These are phyloP conservation scores for Penicillium frequentans DNA, from an alignment of 2,329 filamentous ascomycete species.

Conservation along the genomic window DNA sequence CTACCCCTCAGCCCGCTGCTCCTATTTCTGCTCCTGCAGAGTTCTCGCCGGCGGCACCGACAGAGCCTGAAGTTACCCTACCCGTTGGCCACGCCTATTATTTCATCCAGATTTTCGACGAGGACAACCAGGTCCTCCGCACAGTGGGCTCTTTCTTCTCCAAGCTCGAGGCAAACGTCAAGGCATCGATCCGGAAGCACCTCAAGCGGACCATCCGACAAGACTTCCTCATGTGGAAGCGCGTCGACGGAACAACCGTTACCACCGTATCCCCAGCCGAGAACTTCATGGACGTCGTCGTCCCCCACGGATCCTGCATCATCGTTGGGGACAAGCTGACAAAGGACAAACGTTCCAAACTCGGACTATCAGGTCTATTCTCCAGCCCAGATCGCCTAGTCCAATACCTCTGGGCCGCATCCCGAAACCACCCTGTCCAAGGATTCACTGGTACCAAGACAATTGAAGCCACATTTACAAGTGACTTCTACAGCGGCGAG, in stretches of 20 bases:
- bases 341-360: conserved; percentile 35
- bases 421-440: conserved; percentile 47
- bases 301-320: conserved; percentile 42
- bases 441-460: conserved; percentile 50
- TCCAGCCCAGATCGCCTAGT: conserved; percentile 40
- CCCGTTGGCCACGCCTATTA: conserved; percentile 45
- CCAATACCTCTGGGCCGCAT: conserved; percentile 46
- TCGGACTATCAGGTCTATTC: conserved; percentile 37
- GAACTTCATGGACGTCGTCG: conserved; percentile 32
- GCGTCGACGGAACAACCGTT: conserved; percentile 39
- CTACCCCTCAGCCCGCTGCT: background rate
- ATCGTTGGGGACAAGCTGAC: conserved; percentile 43
- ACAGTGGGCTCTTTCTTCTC: conserved; percentile 46
- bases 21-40: background rate
- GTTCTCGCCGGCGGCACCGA: background rate
- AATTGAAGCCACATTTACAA: conserved; percentile 54
- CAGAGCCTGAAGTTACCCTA: conserved; percentile 20
- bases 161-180: conserved; percentile 41
- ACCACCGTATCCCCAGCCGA: conserved; percentile 35
- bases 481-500: conserved; percentile 57
- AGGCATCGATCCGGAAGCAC: conserved; percentile 39
- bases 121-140: conserved; percentile 46
- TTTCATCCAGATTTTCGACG: conserved; percentile 55
- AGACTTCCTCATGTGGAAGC: conserved; percentile 46
- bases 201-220: conserved; percentile 39